These are phyloP conservation scores for Cotoneaster glaucophyllus DNA, from an alignment of 306 rosid species.

Conservation along the genomic window DNA sequence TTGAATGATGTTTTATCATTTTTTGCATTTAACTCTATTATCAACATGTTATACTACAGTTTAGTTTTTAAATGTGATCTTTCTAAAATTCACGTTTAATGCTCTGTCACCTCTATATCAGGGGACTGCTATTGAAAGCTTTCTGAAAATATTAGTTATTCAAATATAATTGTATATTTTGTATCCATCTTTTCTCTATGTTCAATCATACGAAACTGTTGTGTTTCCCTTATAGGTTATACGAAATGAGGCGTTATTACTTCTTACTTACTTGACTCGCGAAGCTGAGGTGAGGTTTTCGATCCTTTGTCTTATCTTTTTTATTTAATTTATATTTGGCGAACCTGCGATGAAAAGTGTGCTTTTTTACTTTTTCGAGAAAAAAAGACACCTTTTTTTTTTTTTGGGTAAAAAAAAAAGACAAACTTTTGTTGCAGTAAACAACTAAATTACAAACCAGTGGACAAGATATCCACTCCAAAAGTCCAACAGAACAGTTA, in stretches of 20 bases:
- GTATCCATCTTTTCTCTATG: neutral
- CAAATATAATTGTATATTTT: neutral
- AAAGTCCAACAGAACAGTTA: neutral
- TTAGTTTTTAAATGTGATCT: neutral
- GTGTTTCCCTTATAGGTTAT: slow-evolving; percentile 53
- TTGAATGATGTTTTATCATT: neutral
- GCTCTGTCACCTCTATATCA: neutral
- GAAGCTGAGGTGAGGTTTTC: slow-evolving; percentile 81
- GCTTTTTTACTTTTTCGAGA: neutral
- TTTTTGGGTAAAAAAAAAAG: neutral
- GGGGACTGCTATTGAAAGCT: neutral
- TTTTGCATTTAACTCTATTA: neutral
- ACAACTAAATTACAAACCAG: neutral
- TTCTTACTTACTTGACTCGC: slow-evolving; percentile 82
- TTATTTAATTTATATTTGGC: neutral
- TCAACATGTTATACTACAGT: neutral
- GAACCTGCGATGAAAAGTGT: neutral
- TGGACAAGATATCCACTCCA: neutral
- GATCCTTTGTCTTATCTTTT: slow-evolving; percentile 4
- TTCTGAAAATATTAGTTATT: neutral
- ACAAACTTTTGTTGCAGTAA: neutral
- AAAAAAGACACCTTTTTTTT: neutral
- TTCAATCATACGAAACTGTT: neutral
- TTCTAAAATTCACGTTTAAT: neutral
- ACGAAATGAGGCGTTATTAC: slow-evolving; percentile 85